phyloP scores from a whole-genome alignment of 2,329 filamentous ascomycete species.

The Pseudogymnoascus sp. region DNA sequence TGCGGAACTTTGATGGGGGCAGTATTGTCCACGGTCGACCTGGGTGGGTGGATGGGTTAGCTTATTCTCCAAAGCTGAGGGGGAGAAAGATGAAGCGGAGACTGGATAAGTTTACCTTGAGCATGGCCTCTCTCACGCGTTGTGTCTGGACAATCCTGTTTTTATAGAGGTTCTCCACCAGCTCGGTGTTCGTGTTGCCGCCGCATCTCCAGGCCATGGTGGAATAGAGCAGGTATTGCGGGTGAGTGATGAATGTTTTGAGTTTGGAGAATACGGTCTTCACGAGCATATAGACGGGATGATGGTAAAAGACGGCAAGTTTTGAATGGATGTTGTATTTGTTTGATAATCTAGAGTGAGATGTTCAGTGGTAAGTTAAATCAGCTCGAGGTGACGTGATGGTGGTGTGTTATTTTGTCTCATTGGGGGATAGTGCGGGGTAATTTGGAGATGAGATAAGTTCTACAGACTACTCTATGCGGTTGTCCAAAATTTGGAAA shows the following conservation, averaged over 20 bases:
- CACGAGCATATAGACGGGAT: neutral
- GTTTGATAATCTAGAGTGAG: neutral
- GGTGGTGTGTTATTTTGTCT: conserved; percentile 1
- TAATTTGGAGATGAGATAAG: conserved; percentile 4
- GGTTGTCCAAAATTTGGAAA: neutral
- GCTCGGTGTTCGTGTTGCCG: conserved; percentile 62
- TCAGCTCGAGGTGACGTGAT: neutral
- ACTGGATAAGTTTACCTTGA: conserved; percentile 43
- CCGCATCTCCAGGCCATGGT: conserved; percentile 88
- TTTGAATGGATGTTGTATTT: conserved; percentile 1
- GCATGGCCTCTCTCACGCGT: conserved; percentile 71
- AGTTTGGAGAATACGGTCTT: neutral
- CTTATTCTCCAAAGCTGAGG: neutral
- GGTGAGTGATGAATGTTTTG: neutral
- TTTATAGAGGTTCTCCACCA: conserved; percentile 69
- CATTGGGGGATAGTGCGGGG: conserved; percentile 5
- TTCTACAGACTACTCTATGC: neutral
- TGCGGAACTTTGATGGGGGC: conserved; percentile 57
- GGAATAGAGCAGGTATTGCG: conserved; percentile 9
- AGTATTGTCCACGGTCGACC: conserved; percentile 86
- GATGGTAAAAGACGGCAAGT: neutral
- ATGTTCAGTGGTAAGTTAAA: neutral
- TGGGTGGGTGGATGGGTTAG: conserved; percentile 29
- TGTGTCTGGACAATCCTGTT: conserved; percentile 66
- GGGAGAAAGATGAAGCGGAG: neutral